phyloP scores from a whole-genome alignment of 768 basidiomycete genomes.

The Hydnum rufescens region DNA sequence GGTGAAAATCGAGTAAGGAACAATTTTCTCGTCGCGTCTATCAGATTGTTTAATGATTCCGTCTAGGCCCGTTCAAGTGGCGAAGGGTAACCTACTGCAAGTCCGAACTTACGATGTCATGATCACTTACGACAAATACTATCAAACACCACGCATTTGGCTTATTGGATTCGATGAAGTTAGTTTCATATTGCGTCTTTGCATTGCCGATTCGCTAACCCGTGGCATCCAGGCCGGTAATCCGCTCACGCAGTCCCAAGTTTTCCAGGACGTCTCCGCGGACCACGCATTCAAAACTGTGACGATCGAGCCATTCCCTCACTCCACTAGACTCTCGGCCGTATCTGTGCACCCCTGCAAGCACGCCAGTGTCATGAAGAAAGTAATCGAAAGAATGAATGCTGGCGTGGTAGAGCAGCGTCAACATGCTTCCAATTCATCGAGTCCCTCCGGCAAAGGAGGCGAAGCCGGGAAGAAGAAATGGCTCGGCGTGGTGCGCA shows the following conservation, averaged over 20 bases:
- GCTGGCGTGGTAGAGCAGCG: constrained; percentile 66
- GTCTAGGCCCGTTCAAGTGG: constrained; percentile 37
- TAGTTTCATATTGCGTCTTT: constrained; percentile 9
- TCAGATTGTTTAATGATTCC: constrained; percentile 5
- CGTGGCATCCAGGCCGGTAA: constrained; percentile 45
- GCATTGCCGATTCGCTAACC: neutral
- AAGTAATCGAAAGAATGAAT: constrained; percentile 98
- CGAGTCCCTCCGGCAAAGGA: constrained; percentile 22
- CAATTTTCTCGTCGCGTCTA: neutral
- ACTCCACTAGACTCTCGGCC: constrained; percentile 61
- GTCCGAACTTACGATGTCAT: constrained; percentile 98
- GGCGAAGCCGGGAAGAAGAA: constrained; percentile 41
- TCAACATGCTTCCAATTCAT: neutral
- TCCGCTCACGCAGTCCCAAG: constrained; percentile 71
- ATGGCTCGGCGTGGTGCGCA: constrained; percentile 50
- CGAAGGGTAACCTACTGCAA: constrained; percentile 72
- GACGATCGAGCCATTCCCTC: constrained; percentile 96
- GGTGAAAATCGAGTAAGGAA: constrained; percentile 33
- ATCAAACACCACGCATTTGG: constrained; percentile 97
- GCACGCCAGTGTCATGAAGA: constrained; percentile 98
- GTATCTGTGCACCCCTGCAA: constrained; percentile 98
- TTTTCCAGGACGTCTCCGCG: constrained; percentile 92
- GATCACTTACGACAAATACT: constrained; percentile 99
- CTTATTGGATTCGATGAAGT: constrained; percentile 95
- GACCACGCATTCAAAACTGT: constrained; percentile 98